These are phyloP conservation scores for Podospora anserina DNA, from an alignment of 495 filamentous ascomycete species.

Conservation along the genomic window DNA sequence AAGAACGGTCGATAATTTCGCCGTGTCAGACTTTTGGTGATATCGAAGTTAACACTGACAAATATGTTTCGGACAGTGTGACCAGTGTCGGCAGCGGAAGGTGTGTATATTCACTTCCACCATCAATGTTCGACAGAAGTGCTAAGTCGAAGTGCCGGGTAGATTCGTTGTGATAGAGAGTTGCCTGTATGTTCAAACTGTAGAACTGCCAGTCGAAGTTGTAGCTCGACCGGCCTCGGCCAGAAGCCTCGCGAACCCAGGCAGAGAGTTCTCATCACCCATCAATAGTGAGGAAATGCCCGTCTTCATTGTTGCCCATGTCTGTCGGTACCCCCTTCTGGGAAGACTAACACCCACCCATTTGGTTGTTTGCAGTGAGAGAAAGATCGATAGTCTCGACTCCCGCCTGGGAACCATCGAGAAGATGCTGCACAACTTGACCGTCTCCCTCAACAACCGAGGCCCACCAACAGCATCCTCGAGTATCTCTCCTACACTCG, in stretches of 20 bases:
- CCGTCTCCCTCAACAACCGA: slow-evolving; percentile 25
- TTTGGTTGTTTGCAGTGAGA: slow-evolving; percentile 47
- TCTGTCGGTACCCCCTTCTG: too few relatives aligned
- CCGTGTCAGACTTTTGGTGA: not conserved
- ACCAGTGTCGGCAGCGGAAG: slow-evolving; percentile 37
- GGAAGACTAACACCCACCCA: not conserved
- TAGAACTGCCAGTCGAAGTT: slow-evolving; percentile 52
- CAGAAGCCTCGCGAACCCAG: slow-evolving; percentile 57
- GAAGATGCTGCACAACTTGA: slow-evolving; percentile 45
- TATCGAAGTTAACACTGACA: not conserved
- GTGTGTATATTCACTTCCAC: slow-evolving; percentile 10
- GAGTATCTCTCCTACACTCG: slow-evolving; percentile 1
- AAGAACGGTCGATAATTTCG: not conserved
- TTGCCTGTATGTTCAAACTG: slow-evolving; percentile 62
- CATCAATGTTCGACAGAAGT: not conserved
- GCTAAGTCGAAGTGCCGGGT: not conserved
- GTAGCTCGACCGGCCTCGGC: slow-evolving; percentile 58
- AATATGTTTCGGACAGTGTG: slow-evolving; percentile 22
- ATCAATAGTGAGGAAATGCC: slow-evolving; percentile 56
- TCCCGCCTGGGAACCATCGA: slow-evolving; percentile 60
- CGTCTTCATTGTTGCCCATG: not conserved
- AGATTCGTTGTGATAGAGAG: slow-evolving; percentile 68
- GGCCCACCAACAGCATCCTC: slow-evolving; percentile 5
- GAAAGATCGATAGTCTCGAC: slow-evolving; percentile 66
- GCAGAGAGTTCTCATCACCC: slow-evolving; percentile 63